Conservation (phyloP, 257 asterid species). For the Scutellaria baicalensis region DNA sequence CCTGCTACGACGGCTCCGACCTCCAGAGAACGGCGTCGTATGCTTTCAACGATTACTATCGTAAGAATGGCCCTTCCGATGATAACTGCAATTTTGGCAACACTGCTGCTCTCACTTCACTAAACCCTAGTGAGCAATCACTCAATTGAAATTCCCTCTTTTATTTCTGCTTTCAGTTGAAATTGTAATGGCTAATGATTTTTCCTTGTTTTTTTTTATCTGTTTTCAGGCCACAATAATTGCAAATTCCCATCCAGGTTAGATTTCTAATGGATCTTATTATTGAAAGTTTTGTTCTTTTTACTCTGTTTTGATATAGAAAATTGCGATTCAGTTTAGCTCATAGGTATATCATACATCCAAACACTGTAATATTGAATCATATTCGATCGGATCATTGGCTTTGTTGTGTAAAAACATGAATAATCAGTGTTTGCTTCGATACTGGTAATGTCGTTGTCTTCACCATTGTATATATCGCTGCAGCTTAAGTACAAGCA, state of each 20-base stretch:
- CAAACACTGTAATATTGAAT: neutral
- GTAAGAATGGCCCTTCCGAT: conserved; percentile 40
- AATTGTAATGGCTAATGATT: neutral
- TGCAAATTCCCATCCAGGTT: conserved; percentile 87
- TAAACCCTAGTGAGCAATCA: conserved; percentile 65
- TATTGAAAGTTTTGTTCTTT: neutral
- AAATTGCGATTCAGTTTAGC: neutral
- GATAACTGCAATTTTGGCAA: conserved; percentile 56
- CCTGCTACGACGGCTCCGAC: conserved; percentile 76
- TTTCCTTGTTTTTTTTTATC: neutral
- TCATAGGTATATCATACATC: neutral
- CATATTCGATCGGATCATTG: neutral
- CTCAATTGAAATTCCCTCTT: neutral
- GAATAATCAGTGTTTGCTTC: neutral
- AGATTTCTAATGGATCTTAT: conserved; percentile 10
- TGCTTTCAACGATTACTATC: conserved; percentile 72
- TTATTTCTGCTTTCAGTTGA: neutral
- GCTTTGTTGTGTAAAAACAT: neutral
- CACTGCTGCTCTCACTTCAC: conserved; percentile 69
- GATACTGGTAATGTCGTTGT: neutral
- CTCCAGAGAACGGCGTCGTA: conserved; percentile 68
- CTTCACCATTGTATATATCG: neutral
- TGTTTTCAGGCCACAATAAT: conserved; percentile 38
- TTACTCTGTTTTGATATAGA: neutral
- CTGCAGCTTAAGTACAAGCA: conserved; percentile 35